Percentiles rank a stretch among this genome's conserved stretches.
These are phyloP conservation scores for Paxillus ammoniavirescens DNA, from an alignment of 768 basidiomycete genomes.

Conservation along the genomic window DNA sequence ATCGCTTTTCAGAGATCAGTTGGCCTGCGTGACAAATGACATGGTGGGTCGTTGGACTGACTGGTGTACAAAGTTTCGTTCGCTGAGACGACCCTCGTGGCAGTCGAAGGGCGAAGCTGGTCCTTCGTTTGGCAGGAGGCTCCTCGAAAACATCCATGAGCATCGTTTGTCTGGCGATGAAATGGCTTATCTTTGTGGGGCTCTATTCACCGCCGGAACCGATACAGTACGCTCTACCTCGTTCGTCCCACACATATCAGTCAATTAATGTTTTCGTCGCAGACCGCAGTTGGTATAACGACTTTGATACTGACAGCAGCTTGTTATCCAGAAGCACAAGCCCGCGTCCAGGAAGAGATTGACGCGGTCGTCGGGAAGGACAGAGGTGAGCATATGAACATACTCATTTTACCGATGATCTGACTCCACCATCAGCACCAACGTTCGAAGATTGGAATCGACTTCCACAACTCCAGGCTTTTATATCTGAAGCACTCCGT, in stretches of 20 bases:
- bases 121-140: constrained; percentile 46
- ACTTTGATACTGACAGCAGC: constrained; percentile 50
- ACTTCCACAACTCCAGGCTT: constrained; percentile 14
- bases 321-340: constrained; percentile 47
- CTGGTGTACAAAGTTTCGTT: background rate
- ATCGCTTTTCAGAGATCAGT: constrained; percentile 45
- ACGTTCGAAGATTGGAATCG: constrained; percentile 30
- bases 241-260: too few relatives aligned
- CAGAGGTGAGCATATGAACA: constrained; percentile 5
- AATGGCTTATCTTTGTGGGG: constrained; percentile 55
- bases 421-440: constrained; percentile 25
- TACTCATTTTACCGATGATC: background rate
- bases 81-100: background rate
- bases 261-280: background rate
- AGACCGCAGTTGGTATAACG: constrained; percentile 51
- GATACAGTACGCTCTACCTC: constrained; percentile 41
- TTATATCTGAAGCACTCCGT: background rate
- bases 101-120: constrained; percentile 10
- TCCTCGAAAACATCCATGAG: constrained; percentile 47
- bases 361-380: constrained; percentile 45
- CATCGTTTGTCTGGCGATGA: constrained; percentile 48
- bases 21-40: constrained; percentile 40
- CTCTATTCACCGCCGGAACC: constrained; percentile 59
- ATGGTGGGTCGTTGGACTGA: constrained; percentile 28
- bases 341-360: constrained; percentile 47